A percentile compares a stretch with the other conserved stretches of the same genome.
These are phyloP conservation scores for Isoetes taiwanensis DNA, from an alignment of 75 land plant genomes.

Conservation along the genomic window DNA sequence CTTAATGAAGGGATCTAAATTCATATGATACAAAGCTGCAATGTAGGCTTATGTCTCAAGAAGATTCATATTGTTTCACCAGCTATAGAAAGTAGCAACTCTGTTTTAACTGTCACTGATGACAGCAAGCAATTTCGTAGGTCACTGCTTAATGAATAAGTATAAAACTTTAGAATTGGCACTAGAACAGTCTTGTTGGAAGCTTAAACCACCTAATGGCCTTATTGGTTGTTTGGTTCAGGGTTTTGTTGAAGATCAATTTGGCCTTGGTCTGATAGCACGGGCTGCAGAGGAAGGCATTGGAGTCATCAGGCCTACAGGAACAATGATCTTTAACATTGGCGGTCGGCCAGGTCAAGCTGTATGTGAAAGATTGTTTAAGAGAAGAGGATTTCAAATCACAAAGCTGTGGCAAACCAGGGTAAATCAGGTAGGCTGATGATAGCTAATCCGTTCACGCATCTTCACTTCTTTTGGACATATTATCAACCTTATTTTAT, in stretches of 20 bases:
- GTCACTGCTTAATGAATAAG: too few relatives aligned
- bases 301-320: constrained; percentile 61
- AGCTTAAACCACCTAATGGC: too few relatives aligned
- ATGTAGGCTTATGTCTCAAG: too few relatives aligned
- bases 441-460: neutral
- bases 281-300: constrained; percentile 98
- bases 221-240: constrained; percentile 22
- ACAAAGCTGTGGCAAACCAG: constrained; percentile 93
- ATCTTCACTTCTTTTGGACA: neutral
- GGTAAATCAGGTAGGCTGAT: constrained; percentile 51
- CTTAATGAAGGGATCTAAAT: too few relatives aligned
- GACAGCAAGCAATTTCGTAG: too few relatives aligned
- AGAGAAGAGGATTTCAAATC: constrained; percentile 73
- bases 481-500: neutral
- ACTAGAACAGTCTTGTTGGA: too few relatives aligned
- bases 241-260: constrained; percentile 99
- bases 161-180: too few relatives aligned
- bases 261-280: constrained; percentile 93
- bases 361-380: constrained; percentile 81
- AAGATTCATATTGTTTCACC: too few relatives aligned
- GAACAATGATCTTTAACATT: constrained; percentile 90
- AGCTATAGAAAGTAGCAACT: too few relatives aligned
- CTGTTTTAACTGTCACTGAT: too few relatives aligned
- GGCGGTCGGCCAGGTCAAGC: constrained; percentile 98
- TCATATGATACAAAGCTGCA: too few relatives aligned